These are phyloP conservation scores for Henningerozyma blattae DNA, from an alignment of 805 yeast genomes.

Conservation along the genomic window DNA sequence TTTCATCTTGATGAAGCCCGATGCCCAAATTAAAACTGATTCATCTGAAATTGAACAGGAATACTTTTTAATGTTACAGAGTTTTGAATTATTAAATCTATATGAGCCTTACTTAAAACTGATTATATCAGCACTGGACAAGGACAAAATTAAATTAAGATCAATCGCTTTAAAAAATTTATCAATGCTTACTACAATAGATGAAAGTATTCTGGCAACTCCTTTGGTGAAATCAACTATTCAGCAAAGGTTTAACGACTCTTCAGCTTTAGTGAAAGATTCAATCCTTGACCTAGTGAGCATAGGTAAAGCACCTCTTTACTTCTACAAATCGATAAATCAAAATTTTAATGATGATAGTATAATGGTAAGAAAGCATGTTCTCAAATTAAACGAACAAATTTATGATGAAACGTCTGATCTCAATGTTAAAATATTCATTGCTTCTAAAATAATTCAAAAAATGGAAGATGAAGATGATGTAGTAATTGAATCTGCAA, in stretches of 20 bases:
- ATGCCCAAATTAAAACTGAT: background rate
- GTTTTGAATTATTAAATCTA: constrained; percentile 19
- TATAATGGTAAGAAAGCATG: constrained; percentile 50
- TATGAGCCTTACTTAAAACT: constrained; percentile 44
- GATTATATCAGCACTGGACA: constrained; percentile 36
- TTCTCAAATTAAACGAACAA: constrained; percentile 37
- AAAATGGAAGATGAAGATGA: constrained; percentile 66
- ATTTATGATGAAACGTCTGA: constrained; percentile 32
- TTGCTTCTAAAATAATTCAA: constrained; percentile 40
- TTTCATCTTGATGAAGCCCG: too few relatives aligned
- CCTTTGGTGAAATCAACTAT: constrained; percentile 43
- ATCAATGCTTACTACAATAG: constrained; percentile 40
- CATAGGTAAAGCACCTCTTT: constrained; percentile 25
- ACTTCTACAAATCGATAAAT: constrained; percentile 39
- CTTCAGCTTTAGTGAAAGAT: constrained; percentile 63
- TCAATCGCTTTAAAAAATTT: constrained; percentile 57
- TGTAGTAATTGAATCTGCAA: constrained; percentile 32
- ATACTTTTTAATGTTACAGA: constrained; percentile 14
- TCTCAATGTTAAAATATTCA: constrained; percentile 25
- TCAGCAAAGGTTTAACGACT: constrained; percentile 38
- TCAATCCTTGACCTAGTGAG: constrained; percentile 58
- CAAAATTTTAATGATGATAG: constrained; percentile 42
- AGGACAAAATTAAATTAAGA: constrained; percentile 39
- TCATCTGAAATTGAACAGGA: constrained; percentile 3
- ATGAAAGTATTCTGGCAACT: constrained; percentile 37